Base-by-base conservation (phyloP, 2,329 filamentous ascomycete species). In the Penicillium verrucosum region DNA sequence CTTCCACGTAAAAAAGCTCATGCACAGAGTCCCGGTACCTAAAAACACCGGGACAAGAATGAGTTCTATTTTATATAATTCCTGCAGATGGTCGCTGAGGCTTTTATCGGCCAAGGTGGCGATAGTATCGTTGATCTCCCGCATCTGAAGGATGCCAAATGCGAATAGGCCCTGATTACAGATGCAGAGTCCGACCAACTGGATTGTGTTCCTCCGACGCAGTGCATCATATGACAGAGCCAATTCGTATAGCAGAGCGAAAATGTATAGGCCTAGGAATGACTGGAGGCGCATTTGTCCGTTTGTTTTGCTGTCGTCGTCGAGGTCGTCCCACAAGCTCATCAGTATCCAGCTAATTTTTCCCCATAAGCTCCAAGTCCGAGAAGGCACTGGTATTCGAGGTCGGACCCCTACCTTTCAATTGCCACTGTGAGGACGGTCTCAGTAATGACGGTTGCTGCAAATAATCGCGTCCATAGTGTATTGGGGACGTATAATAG, bases 231-330 rank as follows among this genome's bases (percentile, higher is more conserved):
- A 64, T n/a, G 60, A 60, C 5, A 64, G 59, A 5, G 23, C 57
- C 9, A 64, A 55, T 23, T 64, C 62, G 40, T 63, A 64, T 18
- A 64, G 32, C 8, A 64, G 53, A 2, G 62, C 62, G 45, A 64
- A 64, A 5, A 64, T 64, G 48, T 61, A 64, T 5, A 64, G 55
- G 12, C 60, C 62, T 3, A 64, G 48, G 18, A 64, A 64, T n/a
- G 62, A 64, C 23, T 60, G 62, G 36, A 64, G 57, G 41, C 62
- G 62, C 27, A 58, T 6, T 10, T 51, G 47, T 8, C 50, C 60
- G n/a, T 41, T 23, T 14, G 40, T 18, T 16, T 57, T 55, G 1
- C 49, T 52, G n/a, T 36, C 25, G 14, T 55, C 40, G 30, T 51
- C 41, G 53, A 64, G 59, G 10, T 63, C 48, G n/a, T 58, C 51